These are phyloP conservation scores for Aphanoascus verrucosus DNA, from an alignment of 2,329 filamentous ascomycete genomes.

Conservation along the genomic window DNA sequence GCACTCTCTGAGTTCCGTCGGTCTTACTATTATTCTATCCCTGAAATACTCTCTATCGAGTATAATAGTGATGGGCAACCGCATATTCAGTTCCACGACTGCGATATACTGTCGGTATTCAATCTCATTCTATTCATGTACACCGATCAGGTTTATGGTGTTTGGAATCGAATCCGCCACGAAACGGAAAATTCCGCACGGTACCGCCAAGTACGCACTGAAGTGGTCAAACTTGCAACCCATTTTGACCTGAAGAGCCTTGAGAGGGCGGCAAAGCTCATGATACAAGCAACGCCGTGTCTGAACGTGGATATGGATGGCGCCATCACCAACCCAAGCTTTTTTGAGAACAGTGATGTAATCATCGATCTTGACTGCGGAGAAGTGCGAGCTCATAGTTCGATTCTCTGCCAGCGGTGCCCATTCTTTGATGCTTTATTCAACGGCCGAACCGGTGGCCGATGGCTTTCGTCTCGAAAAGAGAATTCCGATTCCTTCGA, in stretches of 20 bases:
- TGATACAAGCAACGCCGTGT: conserved; percentile 53
- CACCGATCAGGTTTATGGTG: conserved; percentile 66
- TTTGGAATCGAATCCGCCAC: conserved; percentile 70
- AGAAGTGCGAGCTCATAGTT: conserved; percentile 60
- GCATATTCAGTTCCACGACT: conserved; percentile 54
- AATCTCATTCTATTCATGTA: conserved; percentile 75
- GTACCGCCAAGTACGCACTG: conserved; percentile 68
- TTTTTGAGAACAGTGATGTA: conserved; percentile 71
- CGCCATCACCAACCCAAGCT: conserved; percentile 57
- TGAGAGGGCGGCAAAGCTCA: conserved; percentile 66
- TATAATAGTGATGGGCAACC: conserved; percentile 42
- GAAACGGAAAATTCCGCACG: conserved; percentile 55
- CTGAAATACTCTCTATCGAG: conserved; percentile 52
- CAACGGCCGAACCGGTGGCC: conserved; percentile 71
- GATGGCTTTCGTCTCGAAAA: conserved; percentile 65
- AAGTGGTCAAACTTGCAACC: conserved; percentile 77
- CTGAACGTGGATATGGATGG: conserved; percentile 59
- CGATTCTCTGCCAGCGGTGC: conserved; percentile 69
- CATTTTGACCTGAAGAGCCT: conserved; percentile 59
- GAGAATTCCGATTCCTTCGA: conserved; percentile 33
- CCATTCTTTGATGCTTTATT: conserved; percentile 90
- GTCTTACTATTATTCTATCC: conserved; percentile 44
- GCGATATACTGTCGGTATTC: conserved; percentile 68
- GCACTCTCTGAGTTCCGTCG: conserved; percentile 50
- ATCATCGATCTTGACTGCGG: conserved; percentile 67